A percentile compares a stretch with the other conserved stretches of the same genome.
phyloP scores from a whole-genome alignment of 257 asterid genomes.

The Euphrasia confusa region DNA sequence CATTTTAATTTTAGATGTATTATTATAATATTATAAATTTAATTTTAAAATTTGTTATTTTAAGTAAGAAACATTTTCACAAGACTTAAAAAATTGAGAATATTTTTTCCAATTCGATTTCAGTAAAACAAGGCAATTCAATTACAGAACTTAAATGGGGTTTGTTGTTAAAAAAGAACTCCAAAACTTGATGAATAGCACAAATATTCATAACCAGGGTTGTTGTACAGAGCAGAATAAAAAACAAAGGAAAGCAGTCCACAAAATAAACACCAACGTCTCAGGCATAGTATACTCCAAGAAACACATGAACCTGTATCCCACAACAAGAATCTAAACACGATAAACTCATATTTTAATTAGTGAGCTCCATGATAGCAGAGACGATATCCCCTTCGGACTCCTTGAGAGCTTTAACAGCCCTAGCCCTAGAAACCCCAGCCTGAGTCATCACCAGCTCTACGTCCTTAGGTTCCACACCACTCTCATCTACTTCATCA shows the following conservation, averaged over 20 bases:
- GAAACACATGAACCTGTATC: not conserved
- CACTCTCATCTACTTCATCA: slow-evolving; percentile 53
- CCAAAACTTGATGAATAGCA: not conserved
- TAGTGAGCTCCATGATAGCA: slow-evolving; percentile 74
- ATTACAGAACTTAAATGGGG: too few relatives aligned
- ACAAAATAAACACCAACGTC: slow-evolving; percentile 2
- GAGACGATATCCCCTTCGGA: slow-evolving; percentile 70
- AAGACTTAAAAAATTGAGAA: too few relatives aligned
- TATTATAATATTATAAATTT: too few relatives aligned
- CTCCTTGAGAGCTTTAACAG: slow-evolving; percentile 63
- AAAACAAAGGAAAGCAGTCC: not conserved
- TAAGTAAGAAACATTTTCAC: too few relatives aligned
- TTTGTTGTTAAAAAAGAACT: not conserved
- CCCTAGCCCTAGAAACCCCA: slow-evolving; percentile 55
- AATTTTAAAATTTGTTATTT: too few relatives aligned
- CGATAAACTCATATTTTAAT: slow-evolving; percentile 25
- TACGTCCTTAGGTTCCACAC: slow-evolving; percentile 60
- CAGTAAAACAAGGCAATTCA: too few relatives aligned
- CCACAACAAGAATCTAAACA: slow-evolving; percentile 7
- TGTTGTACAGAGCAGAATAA: slow-evolving; percentile 18
- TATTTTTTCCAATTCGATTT: too few relatives aligned
- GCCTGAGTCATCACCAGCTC: slow-evolving; percentile 71
- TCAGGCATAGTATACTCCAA: not conserved
- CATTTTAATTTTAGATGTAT: too few relatives aligned
- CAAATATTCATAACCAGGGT: slow-evolving; percentile 13